Evolutionary conservation across 176 grass and related monocot species (phyloP).

Genomic region (Aechmea fasciata): DNA sequence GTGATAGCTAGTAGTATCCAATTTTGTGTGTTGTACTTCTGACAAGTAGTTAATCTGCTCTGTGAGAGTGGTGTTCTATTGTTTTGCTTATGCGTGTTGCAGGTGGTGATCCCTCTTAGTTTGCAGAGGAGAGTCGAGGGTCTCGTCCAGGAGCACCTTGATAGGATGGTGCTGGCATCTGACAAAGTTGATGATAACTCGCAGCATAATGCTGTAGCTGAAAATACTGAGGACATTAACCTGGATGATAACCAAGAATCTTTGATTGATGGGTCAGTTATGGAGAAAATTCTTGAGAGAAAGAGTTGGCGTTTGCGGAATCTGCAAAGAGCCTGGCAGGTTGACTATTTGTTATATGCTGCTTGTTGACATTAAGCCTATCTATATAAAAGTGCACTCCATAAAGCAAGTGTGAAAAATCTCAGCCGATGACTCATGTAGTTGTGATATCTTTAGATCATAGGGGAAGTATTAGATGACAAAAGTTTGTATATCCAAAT

Average conservation of each 20-base stretch:
- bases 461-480: too few relatives aligned
- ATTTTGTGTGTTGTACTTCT: neutral
- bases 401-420: neutral
- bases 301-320: slow-evolving; percentile 83
- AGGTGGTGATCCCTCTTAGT: slow-evolving; percentile 83
- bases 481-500: too few relatives aligned
- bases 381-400: neutral
- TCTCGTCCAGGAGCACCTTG: slow-evolving; percentile 80
- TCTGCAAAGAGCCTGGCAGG: slow-evolving; percentile 94
- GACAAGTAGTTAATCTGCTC: slow-evolving; percentile 6
- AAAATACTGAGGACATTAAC: slow-evolving; percentile 28
- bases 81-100: slow-evolving; percentile 19
- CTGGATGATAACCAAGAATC: slow-evolving; percentile 56
- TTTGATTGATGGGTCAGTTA: slow-evolving; percentile 57
- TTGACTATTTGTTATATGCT: slow-evolving; percentile 1
- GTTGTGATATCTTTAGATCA: too few relatives aligned
- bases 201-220: slow-evolving; percentile 17
- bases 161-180: slow-evolving; percentile 38
- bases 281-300: slow-evolving; percentile 95
- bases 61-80: neutral
- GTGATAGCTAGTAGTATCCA: slow-evolving; percentile 13
- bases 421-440: neutral
- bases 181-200: slow-evolving; percentile 23
- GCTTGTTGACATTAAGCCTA: neutral
- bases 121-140: slow-evolving; percentile 93